These are phyloP conservation scores for Podila minutissima DNA, from an alignment of 192 early-diverging fungal species.

Conservation along the genomic window DNA sequence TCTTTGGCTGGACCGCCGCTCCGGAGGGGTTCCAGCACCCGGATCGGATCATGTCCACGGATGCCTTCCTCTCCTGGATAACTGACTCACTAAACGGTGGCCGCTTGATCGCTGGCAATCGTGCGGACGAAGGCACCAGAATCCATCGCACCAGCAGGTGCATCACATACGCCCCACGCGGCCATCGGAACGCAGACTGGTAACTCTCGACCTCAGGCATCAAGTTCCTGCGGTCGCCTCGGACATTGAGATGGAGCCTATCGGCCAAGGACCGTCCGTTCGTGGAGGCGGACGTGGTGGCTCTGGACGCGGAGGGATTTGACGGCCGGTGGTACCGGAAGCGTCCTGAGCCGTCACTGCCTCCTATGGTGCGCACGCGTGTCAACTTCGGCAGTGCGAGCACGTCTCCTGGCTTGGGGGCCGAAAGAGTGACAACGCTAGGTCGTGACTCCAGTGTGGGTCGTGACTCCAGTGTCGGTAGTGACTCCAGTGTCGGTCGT, in stretches of 20 bases:
- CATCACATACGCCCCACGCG: constrained; percentile 25
- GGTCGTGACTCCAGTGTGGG: not conserved
- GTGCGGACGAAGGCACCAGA: constrained; percentile 14
- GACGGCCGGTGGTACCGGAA: not conserved
- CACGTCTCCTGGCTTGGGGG: constrained; percentile 9
- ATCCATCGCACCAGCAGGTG: constrained; percentile 18
- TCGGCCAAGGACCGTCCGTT: not conserved
- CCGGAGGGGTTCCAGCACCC: not conserved
- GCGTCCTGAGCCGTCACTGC: not conserved
- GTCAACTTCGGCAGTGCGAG: constrained; percentile 7
- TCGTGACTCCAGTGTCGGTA: no score
- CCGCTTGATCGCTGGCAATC: constrained; percentile 22
- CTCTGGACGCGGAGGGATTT: not conserved
- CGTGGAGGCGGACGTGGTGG: not conserved
- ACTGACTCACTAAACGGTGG: not conserved
- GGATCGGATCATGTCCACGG: not conserved
- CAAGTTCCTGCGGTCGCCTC: not conserved
- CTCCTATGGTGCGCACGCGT: constrained; percentile 32
- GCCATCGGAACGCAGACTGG: constrained; percentile 17
- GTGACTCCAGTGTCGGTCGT: no score
- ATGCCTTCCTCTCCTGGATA: not conserved
- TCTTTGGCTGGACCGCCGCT: no score
- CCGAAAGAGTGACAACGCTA: not conserved
- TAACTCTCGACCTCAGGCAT: constrained; percentile 5
- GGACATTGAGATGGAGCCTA: not conserved